Percentiles rank a stretch among this genome's conserved stretches.
Conservation (phyloP, 352 stramenopile species). For the Discostella stelligera region DNA sequence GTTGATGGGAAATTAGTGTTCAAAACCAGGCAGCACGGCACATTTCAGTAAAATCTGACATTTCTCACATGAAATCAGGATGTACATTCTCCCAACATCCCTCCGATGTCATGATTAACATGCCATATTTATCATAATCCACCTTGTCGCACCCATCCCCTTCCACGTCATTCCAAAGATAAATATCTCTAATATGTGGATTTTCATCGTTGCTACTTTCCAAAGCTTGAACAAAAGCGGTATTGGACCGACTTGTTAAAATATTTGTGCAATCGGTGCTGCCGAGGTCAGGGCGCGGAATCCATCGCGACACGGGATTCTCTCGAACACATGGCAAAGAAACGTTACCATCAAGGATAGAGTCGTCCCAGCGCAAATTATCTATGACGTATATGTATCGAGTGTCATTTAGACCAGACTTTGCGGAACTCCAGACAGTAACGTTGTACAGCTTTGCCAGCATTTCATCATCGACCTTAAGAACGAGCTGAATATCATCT, state of each 20-base stretch:
- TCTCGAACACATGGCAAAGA: conserved; percentile 35
- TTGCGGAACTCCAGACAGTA: conserved; percentile 5
- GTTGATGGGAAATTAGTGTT: neutral
- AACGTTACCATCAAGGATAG: conserved; percentile 26
- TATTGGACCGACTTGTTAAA: conserved; percentile 28
- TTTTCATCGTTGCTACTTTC: conserved; percentile 59
- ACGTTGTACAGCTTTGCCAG: conserved; percentile 28
- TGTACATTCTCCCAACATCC: conserved; percentile 64
- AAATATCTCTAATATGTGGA: conserved; percentile 49
- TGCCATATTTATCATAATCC: conserved; percentile 48
- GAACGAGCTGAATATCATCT: conserved; percentile 34
- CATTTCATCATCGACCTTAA: conserved; percentile 34
- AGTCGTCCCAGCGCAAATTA: conserved; percentile 43
- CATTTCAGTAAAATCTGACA: neutral
- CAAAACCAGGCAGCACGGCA: neutral
- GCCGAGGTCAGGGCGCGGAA: conserved; percentile 37
- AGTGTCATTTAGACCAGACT: conserved; percentile 10
- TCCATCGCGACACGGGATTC: conserved; percentile 50
- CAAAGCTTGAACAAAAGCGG: conserved; percentile 30
- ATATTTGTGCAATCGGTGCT: conserved; percentile 36
- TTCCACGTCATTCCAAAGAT: conserved; percentile 49
- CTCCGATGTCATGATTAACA: conserved; percentile 56
- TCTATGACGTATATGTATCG: conserved; percentile 42
- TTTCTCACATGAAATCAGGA: conserved; percentile 57
- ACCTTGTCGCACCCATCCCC: conserved; percentile 51